Base-by-base conservation (phyloP, 257 asterid genomes). In the Agastache rugosa region DNA sequence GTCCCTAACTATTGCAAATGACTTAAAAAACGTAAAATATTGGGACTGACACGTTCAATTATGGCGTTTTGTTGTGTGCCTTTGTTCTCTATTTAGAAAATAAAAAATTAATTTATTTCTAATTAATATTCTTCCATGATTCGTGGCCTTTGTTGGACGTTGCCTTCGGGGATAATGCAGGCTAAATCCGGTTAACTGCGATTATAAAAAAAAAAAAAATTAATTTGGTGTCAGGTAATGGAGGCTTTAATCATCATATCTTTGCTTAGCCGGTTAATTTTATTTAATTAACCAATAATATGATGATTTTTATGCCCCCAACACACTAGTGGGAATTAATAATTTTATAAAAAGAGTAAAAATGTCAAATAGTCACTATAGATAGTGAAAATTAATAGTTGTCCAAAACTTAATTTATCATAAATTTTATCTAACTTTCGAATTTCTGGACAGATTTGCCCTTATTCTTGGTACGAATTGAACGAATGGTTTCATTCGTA, bases 201-300 rank as follows among this genome's bases (percentile, higher is more conserved):
- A 41, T 31, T 31, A 31, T 3, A 31, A 27, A 15, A 6, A 27
- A 7, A 41, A 19, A 10, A 64, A 62, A 58, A 64, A 37, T 29
- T 50, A 44, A 56, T 61, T 69, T 14, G 51, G 31, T 77, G 77
- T 63, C 50, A 69, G 39, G 25, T 68, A 74, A 48, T 77, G 63
- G 48, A 35, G 19, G 34, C 79, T 74, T 60, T 64, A 71, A 79
- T 69, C 80, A 64, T 79, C 58, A 10, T 60, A 71, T 61, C 76
- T 76, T 80, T 51, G 78, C 79, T 80, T 76, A 72, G 79, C 84
- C 76, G 77, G 79, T 80, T 76, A 61, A 72, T 61, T 65, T 2
- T 60, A 41, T 56, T 75, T 69, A 51, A 69, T 74, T 42, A 29
- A 48, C 61, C 61, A 63, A 37, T 20, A n/a, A 34, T 29, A 44